phyloP scores from a whole-genome alignment of 1,284 basidiomycete species.

The Ganoderma meredithae region DNA sequence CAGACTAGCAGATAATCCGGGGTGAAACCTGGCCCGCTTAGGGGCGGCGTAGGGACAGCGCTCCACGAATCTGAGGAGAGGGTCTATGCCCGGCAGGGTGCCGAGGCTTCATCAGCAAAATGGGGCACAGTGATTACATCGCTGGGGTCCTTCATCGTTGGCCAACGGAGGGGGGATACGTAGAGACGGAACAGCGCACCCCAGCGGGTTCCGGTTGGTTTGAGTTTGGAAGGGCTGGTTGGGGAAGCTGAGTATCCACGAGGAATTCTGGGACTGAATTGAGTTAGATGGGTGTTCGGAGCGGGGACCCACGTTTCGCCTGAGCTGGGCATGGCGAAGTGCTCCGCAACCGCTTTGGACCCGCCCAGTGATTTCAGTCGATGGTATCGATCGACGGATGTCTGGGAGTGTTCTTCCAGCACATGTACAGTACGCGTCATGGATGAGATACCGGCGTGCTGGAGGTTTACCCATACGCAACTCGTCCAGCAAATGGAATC shows the following conservation, averaged over 20 bases:
- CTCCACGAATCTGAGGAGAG: slow-evolving; percentile 20
- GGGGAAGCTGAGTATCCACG: background rate
- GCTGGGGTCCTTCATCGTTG: background rate
- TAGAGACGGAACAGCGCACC: slow-evolving; percentile 3
- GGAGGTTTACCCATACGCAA: too few species aligned
- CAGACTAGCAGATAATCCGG: background rate
- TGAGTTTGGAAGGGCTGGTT: background rate
- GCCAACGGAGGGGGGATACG: background rate
- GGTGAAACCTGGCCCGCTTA: slow-evolving; percentile 14
- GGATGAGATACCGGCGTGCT: too few species aligned
- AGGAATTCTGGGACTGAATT: background rate
- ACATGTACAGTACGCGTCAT: too few species aligned
- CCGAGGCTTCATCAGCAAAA: slow-evolving; percentile 25
- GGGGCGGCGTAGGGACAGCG: background rate
- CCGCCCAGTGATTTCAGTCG: background rate
- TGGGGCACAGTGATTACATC: slow-evolving; percentile 4
- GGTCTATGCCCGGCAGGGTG: slow-evolving; percentile 19
- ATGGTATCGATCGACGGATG: too few species aligned
- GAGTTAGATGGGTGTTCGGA: background rate
- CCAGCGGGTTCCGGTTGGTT: background rate
- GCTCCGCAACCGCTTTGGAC: background rate
- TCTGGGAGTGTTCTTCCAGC: too few species aligned
- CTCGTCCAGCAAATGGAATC: too few species aligned
- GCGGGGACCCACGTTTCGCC: background rate
- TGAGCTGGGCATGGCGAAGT: background rate